phyloP scores from a whole-genome alignment of 768 basidiomycete species.

The Boletus rubescentipes region DNA sequence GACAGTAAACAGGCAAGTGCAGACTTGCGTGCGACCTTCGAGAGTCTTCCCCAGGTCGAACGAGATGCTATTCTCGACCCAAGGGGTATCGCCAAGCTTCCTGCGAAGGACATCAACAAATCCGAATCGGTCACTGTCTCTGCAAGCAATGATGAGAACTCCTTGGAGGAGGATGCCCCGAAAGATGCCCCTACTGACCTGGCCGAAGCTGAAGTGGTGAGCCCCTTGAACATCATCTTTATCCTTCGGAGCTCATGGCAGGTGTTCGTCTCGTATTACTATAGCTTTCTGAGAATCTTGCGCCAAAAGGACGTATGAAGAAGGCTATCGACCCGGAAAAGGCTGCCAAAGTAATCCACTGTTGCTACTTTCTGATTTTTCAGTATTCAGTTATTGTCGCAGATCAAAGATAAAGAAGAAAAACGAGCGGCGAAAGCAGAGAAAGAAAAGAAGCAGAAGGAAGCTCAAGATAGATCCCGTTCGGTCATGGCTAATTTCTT shows the following conservation, averaged over 20 bases:
- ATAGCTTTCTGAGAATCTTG: conserved; percentile 27
- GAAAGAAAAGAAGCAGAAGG: conserved; percentile 69
- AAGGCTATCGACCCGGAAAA: conserved; percentile 58
- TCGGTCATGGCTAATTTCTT: conserved; percentile 81
- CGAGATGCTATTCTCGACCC: conserved; percentile 54
- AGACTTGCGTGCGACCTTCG: conserved; percentile 54
- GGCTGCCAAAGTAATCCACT: conserved; percentile 26
- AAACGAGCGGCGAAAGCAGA: conserved; percentile 68
- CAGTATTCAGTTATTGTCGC: conserved; percentile 2
- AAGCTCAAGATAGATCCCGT: conserved; percentile 69
- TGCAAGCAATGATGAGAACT: not conserved
- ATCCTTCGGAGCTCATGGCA: not conserved
- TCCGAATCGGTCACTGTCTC: conserved; percentile 5
- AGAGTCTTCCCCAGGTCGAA: conserved; percentile 57
- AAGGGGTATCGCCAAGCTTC: conserved; percentile 39
- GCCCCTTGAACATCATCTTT: conserved; percentile 6
- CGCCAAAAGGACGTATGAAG: conserved; percentile 43
- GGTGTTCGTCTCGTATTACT: not conserved
- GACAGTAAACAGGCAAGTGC: conserved; percentile 51
- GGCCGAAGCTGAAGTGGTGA: conserved; percentile 42
- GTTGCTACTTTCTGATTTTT: not conserved
- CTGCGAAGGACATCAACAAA: conserved; percentile 35
- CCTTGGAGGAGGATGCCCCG: conserved; percentile 26
- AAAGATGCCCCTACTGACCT: conserved; percentile 31
- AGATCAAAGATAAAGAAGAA: conserved; percentile 71